phyloP scores from a whole-genome alignment of 176 grass and related monocot genomes.

The Zea mays region DNA sequence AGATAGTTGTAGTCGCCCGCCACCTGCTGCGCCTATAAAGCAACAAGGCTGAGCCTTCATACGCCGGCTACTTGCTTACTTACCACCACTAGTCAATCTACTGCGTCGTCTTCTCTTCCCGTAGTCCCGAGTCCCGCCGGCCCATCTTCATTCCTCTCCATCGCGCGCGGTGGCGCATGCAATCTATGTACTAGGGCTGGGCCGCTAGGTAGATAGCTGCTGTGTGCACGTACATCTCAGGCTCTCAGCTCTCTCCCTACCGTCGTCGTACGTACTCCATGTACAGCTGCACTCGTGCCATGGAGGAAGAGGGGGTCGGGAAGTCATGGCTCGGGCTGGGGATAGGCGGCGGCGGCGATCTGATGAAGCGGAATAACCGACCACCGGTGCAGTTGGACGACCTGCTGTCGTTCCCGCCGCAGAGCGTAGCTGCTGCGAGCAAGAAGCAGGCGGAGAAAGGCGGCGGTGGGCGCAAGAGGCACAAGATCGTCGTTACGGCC shows the following conservation, averaged over 20 bases:
- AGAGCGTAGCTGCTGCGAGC: background rate
- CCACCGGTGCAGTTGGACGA: constrained; percentile 22
- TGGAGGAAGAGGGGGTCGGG: constrained; percentile 49
- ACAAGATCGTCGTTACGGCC: background rate
- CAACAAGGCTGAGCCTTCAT: background rate
- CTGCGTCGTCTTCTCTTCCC: background rate
- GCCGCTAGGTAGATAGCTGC: too few species aligned
- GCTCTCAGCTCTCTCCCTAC: too few species aligned
- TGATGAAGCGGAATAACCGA: background rate
- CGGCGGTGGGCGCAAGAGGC: background rate
- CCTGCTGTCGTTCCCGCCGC: constrained; percentile 38
- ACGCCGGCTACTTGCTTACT: constrained; percentile 14
- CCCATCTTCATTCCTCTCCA: too few species aligned
- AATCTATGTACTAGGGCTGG: too few species aligned
- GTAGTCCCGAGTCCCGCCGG: too few species aligned
- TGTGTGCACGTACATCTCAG: too few species aligned
- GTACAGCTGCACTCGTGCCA: constrained; percentile 8
- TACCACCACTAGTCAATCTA: background rate
- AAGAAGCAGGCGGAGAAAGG: background rate
- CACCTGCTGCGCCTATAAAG: constrained; percentile 33
- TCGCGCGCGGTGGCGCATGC: too few species aligned
- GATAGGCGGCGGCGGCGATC: constrained; percentile 38
- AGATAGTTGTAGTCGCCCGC: background rate
- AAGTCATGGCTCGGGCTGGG: constrained; percentile 56
- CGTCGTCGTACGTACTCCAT: background rate